Evolutionary conservation across 2,329 filamentous ascomycete species (phyloP).

Genomic region (Epichloe scottii): DNA sequence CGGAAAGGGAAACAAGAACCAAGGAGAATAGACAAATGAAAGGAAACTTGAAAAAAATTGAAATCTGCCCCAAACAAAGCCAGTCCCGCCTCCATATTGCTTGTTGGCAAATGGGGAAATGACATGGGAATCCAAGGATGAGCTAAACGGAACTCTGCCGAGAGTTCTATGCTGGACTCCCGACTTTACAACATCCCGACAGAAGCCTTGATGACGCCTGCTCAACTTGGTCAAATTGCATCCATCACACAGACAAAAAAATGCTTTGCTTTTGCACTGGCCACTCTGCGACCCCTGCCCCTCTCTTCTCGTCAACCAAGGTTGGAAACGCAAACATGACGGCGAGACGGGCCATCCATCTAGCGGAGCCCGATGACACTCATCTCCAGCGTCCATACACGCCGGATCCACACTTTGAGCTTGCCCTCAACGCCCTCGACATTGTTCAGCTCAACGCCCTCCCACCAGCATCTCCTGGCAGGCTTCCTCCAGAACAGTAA

Average conservation of each 20-base stretch:
- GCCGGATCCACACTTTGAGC: constrained; percentile 94
- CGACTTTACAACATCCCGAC: not conserved
- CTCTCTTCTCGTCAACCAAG: not conserved
- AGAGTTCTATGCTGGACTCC: not conserved
- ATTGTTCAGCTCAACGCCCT: constrained; percentile 81
- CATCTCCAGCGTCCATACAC: constrained; percentile 99
- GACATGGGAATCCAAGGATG: not conserved
- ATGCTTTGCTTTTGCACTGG: constrained; percentile 2
- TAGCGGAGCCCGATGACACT: constrained; percentile 77
- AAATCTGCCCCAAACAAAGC: not conserved
- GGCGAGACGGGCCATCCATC: constrained; percentile 2
- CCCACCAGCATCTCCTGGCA: constrained; percentile 96
- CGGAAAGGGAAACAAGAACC: too few species aligned
- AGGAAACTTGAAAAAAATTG: not conserved
- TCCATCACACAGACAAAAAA: not conserved
- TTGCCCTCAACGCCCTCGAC: constrained; percentile 85
- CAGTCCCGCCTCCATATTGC: not conserved
- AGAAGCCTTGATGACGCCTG: constrained; percentile 7
- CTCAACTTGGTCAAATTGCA: constrained; percentile 4
- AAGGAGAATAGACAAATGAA: not conserved
- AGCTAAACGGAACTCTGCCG: not conserved
- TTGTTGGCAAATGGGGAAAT: too few species aligned
- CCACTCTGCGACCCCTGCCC: not conserved
- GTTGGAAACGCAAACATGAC: not conserved
- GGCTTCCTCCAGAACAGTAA: constrained; percentile 97